Evolutionary conservation across 441 rosid species (phyloP).

Genomic region (Bocquillonia castaneifolia): DNA sequence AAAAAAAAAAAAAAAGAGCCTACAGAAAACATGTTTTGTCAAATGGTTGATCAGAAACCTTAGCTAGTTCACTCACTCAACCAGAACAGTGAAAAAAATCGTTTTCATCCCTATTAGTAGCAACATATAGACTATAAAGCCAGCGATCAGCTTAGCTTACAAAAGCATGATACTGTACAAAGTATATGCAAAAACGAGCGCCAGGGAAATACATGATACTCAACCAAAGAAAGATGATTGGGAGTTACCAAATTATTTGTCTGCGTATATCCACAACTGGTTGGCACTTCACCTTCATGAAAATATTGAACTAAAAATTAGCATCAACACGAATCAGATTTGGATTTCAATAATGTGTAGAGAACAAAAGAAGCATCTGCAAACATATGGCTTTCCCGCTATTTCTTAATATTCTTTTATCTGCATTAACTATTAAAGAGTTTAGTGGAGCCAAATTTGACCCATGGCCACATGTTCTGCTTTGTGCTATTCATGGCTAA

Average conservation of each 20-base stretch:
- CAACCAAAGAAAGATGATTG: too few relatives aligned
- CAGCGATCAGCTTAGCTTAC: neutral
- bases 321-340: slow-evolving; percentile 12
- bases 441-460: neutral
- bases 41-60: neutral
- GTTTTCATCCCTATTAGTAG: neutral
- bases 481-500: neutral
- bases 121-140: slow-evolving; percentile 18
- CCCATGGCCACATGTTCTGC: neutral
- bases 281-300: slow-evolving; percentile 82
- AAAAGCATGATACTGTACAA: slow-evolving; percentile 16
- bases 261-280: slow-evolving; percentile 53
- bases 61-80: neutral
- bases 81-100: neutral
- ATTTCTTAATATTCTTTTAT: neutral
- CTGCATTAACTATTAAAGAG: neutral
- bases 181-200: too few relatives aligned
- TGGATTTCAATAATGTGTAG: neutral
- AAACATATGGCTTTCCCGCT: neutral
- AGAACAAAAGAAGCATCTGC: neutral
- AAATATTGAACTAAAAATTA: slow-evolving; percentile 22
- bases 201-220: too few relatives aligned
- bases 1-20: neutral
- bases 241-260: slow-evolving; percentile 81
- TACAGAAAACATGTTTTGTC: neutral